Conservation (phyloP, 2,329 filamentous ascomycete genomes). For the Aspergillus calidoustus region DNA sequence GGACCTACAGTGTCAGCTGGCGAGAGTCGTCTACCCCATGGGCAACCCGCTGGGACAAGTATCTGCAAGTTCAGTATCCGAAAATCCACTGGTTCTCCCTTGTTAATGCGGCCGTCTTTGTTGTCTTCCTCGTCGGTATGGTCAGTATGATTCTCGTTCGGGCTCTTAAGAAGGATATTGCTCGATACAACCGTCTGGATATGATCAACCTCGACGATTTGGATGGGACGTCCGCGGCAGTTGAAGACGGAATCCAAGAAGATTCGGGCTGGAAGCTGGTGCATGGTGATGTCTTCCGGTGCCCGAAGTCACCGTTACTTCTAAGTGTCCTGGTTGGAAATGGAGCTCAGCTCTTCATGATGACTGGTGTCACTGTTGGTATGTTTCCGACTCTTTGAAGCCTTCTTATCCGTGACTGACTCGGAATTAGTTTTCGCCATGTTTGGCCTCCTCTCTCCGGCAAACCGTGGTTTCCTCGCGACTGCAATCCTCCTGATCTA, state of each 20-base stretch:
- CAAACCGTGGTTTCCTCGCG: slow-evolving; percentile 89
- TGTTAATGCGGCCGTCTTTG: slow-evolving; percentile 93
- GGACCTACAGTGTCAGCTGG: slow-evolving; percentile 95
- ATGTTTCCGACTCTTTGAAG: slow-evolving; percentile 29
- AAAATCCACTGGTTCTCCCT: slow-evolving; percentile 99
- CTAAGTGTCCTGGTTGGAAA: slow-evolving; percentile 89
- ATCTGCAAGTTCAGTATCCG: slow-evolving; percentile 93
- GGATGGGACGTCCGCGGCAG: slow-evolving; percentile 70
- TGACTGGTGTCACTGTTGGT: slow-evolving; percentile 90
- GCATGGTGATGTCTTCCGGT: slow-evolving; percentile 95
- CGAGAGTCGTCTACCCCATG: slow-evolving; percentile 81
- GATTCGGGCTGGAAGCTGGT: slow-evolving; percentile 99
- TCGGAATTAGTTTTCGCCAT: slow-evolving; percentile 71
- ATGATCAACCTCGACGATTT: slow-evolving; percentile 89
- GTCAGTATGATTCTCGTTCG: slow-evolving; percentile 91
- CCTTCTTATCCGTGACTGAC: slow-evolving; percentile 14
- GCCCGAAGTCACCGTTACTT: slow-evolving; percentile 79
- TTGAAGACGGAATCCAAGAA: slow-evolving; percentile 93
- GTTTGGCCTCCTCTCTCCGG: slow-evolving; percentile 91
- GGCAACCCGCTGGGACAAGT: slow-evolving; percentile 98
- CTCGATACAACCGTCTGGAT: slow-evolving; percentile 92
- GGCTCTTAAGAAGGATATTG: slow-evolving; percentile 91
- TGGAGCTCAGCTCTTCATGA: slow-evolving; percentile 94
- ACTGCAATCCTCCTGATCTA: slow-evolving; percentile 94
- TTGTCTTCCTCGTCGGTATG: slow-evolving; percentile 86